Conservation (phyloP, 1,139 yeast genomes). For the Candida sanyaensis region DNA sequence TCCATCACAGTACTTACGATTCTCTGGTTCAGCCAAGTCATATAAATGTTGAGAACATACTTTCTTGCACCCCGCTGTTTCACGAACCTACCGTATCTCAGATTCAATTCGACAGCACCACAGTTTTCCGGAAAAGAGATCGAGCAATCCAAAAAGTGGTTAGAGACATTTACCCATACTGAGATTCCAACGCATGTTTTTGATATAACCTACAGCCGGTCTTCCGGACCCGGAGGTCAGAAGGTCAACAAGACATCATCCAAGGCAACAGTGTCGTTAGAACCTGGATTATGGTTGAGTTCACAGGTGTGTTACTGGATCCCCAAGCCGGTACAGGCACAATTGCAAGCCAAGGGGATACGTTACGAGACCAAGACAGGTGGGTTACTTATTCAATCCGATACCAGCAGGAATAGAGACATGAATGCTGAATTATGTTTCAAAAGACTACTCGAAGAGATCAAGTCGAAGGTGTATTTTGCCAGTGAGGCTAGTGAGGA, state of each 20-base stretch:
- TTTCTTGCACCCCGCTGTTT: not conserved
- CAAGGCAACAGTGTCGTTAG: constrained; percentile 69
- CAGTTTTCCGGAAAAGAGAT: constrained; percentile 22
- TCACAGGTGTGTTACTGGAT: constrained; percentile 58
- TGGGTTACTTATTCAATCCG: constrained; percentile 67
- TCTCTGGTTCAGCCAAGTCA: not conserved
- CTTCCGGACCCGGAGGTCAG: constrained; percentile 96
- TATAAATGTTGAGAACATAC: not conserved
- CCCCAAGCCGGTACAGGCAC: constrained; percentile 52
- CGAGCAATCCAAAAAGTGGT: constrained; percentile 46
- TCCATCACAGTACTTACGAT: too few relatives aligned
- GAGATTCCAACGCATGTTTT: constrained; percentile 55
- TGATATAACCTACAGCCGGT: constrained; percentile 59
- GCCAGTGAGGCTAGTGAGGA: constrained; percentile 52
- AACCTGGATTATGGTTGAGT: constrained; percentile 46
- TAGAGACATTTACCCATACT: constrained; percentile 28
- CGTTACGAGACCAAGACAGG: constrained; percentile 58
- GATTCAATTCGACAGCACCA: not conserved
- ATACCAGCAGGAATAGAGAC: constrained; percentile 58
- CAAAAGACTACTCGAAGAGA: constrained; percentile 54
- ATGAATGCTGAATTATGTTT: constrained; percentile 62
- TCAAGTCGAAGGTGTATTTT: constrained; percentile 49
- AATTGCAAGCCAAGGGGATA: constrained; percentile 40
- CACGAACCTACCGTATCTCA: not conserved
- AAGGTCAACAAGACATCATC: constrained; percentile 85